Evolutionary conservation across 78 protist genomes (phyloP), one percentile per base, ranked within the genome.

Genomic region (Dictyostelium capitatum): DNA sequence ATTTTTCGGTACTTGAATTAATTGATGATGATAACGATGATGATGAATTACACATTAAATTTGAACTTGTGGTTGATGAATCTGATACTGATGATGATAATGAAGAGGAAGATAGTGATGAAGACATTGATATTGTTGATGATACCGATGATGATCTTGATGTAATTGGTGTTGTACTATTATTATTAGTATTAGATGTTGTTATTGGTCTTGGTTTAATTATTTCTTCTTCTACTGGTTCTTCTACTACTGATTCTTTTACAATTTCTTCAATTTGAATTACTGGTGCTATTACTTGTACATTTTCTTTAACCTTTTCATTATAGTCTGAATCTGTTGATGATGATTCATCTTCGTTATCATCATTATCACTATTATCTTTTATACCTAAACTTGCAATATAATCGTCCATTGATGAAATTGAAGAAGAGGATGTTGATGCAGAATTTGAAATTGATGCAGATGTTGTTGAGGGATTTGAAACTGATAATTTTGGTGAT

Each of bases 111-210:
- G 92, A 83, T 11, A 83, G 53, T 50, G 91, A 83, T 43, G 91
- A 83, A n/a, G 70, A 62, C 12, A 62, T 32, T 9, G 43, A 37
- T 37, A 37, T 37, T 37, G 78, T 48, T 67, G 92, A 84, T 37
- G 78, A 54, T 25, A 67, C 54, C n/a, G 83, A 74, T 25, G 92
- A 84, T 74, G 92, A 84, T 75, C 92, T 84, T 15, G 82, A 41
- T 23, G 82, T 41, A 41, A 51, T 30, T 54, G 65, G 82, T 46
- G 83, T 32, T 46, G 82, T 56, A 23, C 25, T n/a, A 17, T 59
- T 37, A 6, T 12, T 74, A 37, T 72, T 41, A 32, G 41, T 11
- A n/a, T 32, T 12, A 0, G 46, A 5, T 30, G 73, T 54, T 0
- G 50, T 48, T 28, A 14, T 81, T 64, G 53, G 62, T 10, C 32